A percentile compares a stretch with the other conserved stretches of the same genome.
phyloP scores from a whole-genome alignment of 768 basidiomycete species.

The Crepidotus variabilis region DNA sequence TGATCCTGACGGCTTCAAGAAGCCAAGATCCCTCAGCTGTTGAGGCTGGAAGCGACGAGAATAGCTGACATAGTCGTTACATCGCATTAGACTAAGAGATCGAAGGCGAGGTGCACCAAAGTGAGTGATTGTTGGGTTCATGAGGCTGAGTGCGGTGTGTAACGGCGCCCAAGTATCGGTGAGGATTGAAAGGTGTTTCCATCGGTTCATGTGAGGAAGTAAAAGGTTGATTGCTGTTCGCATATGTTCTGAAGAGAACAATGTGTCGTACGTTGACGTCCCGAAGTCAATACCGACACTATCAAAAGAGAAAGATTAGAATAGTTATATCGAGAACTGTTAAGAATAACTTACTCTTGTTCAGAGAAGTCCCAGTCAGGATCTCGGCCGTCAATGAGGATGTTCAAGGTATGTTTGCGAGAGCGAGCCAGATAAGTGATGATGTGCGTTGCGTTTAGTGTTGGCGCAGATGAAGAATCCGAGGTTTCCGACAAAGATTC shows the following conservation, averaged over 20 bases:
- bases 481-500: conserved; percentile 11
- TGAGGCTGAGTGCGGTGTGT: conserved; percentile 42
- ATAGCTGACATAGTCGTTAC: conserved; percentile 53
- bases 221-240: conserved; percentile 39
- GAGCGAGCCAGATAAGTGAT: conserved; percentile 43
- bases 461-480: conserved; percentile 4
- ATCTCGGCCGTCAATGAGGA: conserved; percentile 57
- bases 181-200: conserved; percentile 49
- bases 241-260: conserved; percentile 44
- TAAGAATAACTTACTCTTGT: conserved; percentile 32
- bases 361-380: conserved; percentile 56
- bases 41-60: conserved; percentile 39
- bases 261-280: conserved; percentile 24
- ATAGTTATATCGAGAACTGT: not conserved
- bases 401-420: conserved; percentile 44
- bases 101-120: conserved; percentile 41
- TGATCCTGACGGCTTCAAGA: conserved; percentile 25
- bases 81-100: conserved; percentile 53
- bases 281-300: conserved; percentile 26
- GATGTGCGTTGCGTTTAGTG: conserved; percentile 35
- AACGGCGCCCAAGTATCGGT: conserved; percentile 60
- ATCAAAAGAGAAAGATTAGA: not conserved
- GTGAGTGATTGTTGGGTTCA: conserved; percentile 34
- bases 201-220: conserved; percentile 48
- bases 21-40: conserved; percentile 30